Evolutionary conservation across 1,284 basidiomycete species (phyloP).

Genomic region (Clitocybe nebularis): DNA sequence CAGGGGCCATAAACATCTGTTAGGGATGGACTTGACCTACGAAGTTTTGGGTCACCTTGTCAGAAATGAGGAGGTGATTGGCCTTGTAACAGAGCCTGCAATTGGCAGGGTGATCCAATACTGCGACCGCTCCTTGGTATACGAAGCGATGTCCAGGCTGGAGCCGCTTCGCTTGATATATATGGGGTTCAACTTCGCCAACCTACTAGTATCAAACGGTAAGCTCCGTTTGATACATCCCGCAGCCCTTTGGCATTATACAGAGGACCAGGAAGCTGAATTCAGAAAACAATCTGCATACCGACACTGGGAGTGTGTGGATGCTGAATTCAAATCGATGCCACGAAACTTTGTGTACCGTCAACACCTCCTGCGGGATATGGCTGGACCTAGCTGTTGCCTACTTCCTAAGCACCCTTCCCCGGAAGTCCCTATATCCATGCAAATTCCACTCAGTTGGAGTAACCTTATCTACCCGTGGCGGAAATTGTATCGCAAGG

Average conservation of each 20-base stretch:
- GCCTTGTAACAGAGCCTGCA: conserved; percentile 40
- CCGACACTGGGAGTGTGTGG: conserved; percentile 21
- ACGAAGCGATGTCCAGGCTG: conserved; percentile 36
- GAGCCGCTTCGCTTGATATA: conserved; percentile 32
- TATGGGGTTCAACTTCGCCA: conserved; percentile 14
- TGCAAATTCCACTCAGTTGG: too few relatives aligned
- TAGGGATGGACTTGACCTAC: conserved; percentile 37
- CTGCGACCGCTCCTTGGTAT: conserved; percentile 38
- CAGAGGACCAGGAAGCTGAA: conserved; percentile 11
- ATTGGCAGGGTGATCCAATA: conserved; percentile 33
- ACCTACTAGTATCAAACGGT: conserved; percentile 25
- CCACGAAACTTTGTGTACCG: conserved; percentile 1
- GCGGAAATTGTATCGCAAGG: too few relatives aligned
- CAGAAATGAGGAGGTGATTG: conserved; percentile 33
- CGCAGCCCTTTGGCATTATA: conserved; percentile 12
- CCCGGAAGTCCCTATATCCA: not conserved
- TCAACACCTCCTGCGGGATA: not conserved
- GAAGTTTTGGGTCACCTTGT: conserved; percentile 43
- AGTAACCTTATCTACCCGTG: too few relatives aligned
- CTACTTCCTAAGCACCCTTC: not conserved
- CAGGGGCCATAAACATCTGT: conserved; percentile 28
- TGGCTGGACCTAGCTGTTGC: not conserved
- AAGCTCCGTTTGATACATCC: conserved; percentile 27
- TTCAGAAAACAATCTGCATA: conserved; percentile 18
- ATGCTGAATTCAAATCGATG: conserved; percentile 11